Percentiles rank a stretch among this genome's conserved stretches.
phyloP scores from a whole-genome alignment of 306 rosid species.

The Hylodesmum podocarpum region DNA sequence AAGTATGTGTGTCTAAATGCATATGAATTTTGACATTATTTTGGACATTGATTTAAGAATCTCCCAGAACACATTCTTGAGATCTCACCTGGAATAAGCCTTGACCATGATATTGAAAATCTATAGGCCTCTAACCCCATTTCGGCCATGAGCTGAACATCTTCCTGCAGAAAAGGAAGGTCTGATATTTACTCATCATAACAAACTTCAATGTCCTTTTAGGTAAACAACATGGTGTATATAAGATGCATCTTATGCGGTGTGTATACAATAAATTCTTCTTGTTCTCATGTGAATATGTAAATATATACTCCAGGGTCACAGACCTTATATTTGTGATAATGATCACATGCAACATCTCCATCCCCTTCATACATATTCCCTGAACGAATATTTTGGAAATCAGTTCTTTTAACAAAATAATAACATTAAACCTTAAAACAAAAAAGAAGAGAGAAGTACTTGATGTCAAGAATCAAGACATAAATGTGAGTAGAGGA shows the following conservation, averaged over 20 bases:
- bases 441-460: too few species aligned
- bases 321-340: constrained; percentile 41
- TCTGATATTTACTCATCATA: neutral
- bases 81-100: constrained; percentile 27
- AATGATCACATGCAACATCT: constrained; percentile 32
- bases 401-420: neutral
- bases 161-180: constrained; percentile 18
- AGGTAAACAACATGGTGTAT: neutral
- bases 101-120: constrained; percentile 39
- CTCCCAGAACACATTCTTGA: neutral
- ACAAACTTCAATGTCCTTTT: neutral
- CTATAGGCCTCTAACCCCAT: constrained; percentile 26
- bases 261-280: neutral
- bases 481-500: neutral
- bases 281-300: too few species aligned
- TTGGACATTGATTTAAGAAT: neutral
- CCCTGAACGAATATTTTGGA: constrained; percentile 14
- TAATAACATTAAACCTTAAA: neutral
- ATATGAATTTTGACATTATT: neutral
- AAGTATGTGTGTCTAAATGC: neutral
- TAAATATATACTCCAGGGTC: neutral
- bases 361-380: constrained; percentile 29
- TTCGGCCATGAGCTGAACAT: constrained; percentile 24
- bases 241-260: neutral
- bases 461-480: neutral